Base-by-base conservation (phyloP, 2,329 filamentous ascomycete species). In the Talaromyces sp. region DNA sequence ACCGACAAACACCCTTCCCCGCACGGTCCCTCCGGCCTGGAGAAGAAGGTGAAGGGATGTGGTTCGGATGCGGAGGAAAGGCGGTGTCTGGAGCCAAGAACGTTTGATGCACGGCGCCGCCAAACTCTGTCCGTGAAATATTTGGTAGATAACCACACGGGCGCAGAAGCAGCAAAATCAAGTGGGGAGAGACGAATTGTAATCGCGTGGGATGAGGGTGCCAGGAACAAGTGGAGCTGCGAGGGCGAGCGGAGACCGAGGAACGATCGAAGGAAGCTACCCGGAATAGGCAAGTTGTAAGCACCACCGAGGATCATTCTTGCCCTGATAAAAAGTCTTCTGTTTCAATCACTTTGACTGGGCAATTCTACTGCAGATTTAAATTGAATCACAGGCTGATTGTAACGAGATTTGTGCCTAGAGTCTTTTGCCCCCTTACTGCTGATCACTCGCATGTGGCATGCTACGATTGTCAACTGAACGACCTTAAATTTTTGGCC, bases 31-130 rank as follows among this genome's bases (percentile, higher is more conserved):
- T 54, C 35, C 16, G 27, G 19, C n/a, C 46, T 49, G 50, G 42
- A 27, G 27, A 33, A 14, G 14, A 24, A 17, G 68, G 83, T 82
- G 27, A 86, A 85, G 72, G 86, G 84, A 64, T 81, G 32, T 88
- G 71, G 89, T 89, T 30, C 88, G 90, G 63, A 82, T 76, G 57
- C 35, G 35, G 48, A 36, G 43, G 30, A 17, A 46, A 53, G 33
- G 45, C 48, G 45, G 43, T 41, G 24, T 27, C 24, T 27, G 24
- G 24, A 27, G 24, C 24, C 9, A 27, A 9, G 24, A 9, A 9
- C 5, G 24, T 9, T 27, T 27, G 24, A 4, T 27, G 9, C 9
- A 5, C 24, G 24, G 24, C 4, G 24, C 24, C 24, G 24, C 24
- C 5, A 4, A 27, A 27, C 9, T 9, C 24, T 27, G 5, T 9